Conservation (phyloP, 2,329 filamentous ascomycete genomes). For the Aspergillus sp. region DNA sequence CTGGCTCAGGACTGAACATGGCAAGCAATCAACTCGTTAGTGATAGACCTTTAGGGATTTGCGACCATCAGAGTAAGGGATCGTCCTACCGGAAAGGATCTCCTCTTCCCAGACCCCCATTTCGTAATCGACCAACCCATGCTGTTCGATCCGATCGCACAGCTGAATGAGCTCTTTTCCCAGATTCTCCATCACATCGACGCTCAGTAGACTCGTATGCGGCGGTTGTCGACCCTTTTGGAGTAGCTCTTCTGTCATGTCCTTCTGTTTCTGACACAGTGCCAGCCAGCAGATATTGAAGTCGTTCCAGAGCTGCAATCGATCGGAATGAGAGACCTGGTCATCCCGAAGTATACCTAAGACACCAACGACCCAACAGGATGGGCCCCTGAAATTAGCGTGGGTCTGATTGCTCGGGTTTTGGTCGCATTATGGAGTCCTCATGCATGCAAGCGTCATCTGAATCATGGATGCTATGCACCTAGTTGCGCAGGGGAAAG, state of each 20-base stretch:
- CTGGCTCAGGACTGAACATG: constrained; percentile 46
- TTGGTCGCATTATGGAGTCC: neutral
- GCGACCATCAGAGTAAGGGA: neutral
- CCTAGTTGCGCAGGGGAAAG: neutral
- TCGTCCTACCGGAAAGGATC: constrained; percentile 71
- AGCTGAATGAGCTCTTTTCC: constrained; percentile 77
- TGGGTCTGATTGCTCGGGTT: constrained; percentile 1
- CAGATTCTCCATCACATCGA: constrained; percentile 71
- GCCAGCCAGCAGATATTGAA: constrained; percentile 93
- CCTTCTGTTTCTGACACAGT: constrained; percentile 78
- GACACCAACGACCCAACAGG: neutral
- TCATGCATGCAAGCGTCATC: neutral
- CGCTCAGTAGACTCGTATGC: constrained; percentile 62
- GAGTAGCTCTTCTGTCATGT: constrained; percentile 62
- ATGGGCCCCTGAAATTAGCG: constrained; percentile 6
- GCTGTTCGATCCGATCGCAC: constrained; percentile 81
- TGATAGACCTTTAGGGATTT: neutral
- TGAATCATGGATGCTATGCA: neutral
- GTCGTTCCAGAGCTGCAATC: constrained; percentile 84
- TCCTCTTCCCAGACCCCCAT: constrained; percentile 95
- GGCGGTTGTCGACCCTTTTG: constrained; percentile 57
- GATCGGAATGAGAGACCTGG: constrained; percentile 68
- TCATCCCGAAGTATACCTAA: constrained; percentile 83
- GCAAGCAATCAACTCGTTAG: constrained; percentile 1
- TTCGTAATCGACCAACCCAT: constrained; percentile 95